Percentiles rank a stretch among this genome's conserved stretches.
phyloP scores from a whole-genome alignment of 306 rosid species.

The Carpinus viminea region DNA sequence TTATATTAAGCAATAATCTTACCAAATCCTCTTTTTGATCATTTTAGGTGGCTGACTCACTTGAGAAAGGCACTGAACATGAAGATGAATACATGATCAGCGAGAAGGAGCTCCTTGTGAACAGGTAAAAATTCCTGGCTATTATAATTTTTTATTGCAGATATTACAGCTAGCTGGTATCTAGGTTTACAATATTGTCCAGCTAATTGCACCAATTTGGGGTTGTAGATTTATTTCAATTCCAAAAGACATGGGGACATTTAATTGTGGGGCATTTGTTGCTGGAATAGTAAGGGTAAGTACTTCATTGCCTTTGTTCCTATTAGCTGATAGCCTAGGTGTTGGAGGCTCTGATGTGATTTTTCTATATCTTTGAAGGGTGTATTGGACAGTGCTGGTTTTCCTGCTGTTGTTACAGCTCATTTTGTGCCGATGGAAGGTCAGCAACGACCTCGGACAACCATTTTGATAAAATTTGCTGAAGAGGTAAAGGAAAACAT shows the following conservation, averaged over 20 bases:
- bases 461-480: slow-evolving; percentile 89
- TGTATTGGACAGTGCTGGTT: slow-evolving; percentile 88
- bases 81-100: slow-evolving; percentile 99
- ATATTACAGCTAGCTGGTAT: slow-evolving; percentile 6
- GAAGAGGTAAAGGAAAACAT: slow-evolving; percentile 67
- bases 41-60: slow-evolving; percentile 89
- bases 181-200: slow-evolving; percentile 8
- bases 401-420: slow-evolving; percentile 98
- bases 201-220: slow-evolving; percentile 31
- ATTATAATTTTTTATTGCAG: neutral
- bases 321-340: slow-evolving; percentile 18
- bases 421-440: slow-evolving; percentile 99
- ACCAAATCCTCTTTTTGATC: slow-evolving; percentile 22
- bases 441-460: slow-evolving; percentile 92
- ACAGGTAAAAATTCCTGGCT: slow-evolving; percentile 53
- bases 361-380: slow-evolving; percentile 58
- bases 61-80: slow-evolving; percentile 98
- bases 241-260: slow-evolving; percentile 99
- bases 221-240: slow-evolving; percentile 81
- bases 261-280: slow-evolving; percentile 96
- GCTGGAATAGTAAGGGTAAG: slow-evolving; percentile 97
- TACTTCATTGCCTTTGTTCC: slow-evolving; percentile 16
- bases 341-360: slow-evolving; percentile 25
- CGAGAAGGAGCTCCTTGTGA: slow-evolving; percentile 96
- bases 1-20: slow-evolving; percentile 18